phyloP scores from a whole-genome alignment of 441 rosid species.

The Dalechampia spathulata region DNA sequence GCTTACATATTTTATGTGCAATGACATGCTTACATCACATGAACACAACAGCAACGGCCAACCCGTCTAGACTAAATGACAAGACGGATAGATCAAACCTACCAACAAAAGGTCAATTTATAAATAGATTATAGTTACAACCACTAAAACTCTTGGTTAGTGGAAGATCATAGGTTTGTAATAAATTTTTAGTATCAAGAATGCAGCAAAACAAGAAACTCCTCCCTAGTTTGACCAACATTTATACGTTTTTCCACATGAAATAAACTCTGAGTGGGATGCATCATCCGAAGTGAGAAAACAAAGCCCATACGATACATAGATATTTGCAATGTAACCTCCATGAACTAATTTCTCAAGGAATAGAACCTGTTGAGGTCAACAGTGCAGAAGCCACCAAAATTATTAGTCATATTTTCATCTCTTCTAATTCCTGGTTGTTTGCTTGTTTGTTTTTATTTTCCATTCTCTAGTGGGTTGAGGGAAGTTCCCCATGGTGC shows the following conservation, averaged over 20 bases:
- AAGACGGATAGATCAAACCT: background rate
- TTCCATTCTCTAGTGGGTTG: background rate
- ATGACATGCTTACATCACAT: background rate
- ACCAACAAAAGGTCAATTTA: background rate
- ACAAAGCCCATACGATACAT: too few species aligned
- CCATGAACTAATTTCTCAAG: slow-evolving; percentile 47
- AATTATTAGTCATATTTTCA: too few species aligned
- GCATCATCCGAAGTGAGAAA: too few species aligned
- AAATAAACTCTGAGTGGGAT: too few species aligned
- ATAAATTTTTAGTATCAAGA: too few species aligned
- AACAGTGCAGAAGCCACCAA: too few species aligned
- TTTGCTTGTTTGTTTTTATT: too few species aligned
- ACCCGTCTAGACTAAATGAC: background rate
- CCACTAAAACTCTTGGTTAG: background rate
- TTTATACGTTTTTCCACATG: too few species aligned
- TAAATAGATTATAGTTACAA: background rate
- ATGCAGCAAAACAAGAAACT: background rate
- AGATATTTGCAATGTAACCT: slow-evolving; percentile 40
- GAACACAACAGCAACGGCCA: background rate
- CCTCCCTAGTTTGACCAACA: background rate
- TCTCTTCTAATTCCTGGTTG: too few species aligned
- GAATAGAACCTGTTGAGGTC: slow-evolving; percentile 43
- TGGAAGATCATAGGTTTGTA: background rate
- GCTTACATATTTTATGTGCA: background rate
- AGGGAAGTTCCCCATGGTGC: background rate